Conservation (phyloP, 2,329 filamentous ascomycete species). For the Trichoderma harzianum region DNA sequence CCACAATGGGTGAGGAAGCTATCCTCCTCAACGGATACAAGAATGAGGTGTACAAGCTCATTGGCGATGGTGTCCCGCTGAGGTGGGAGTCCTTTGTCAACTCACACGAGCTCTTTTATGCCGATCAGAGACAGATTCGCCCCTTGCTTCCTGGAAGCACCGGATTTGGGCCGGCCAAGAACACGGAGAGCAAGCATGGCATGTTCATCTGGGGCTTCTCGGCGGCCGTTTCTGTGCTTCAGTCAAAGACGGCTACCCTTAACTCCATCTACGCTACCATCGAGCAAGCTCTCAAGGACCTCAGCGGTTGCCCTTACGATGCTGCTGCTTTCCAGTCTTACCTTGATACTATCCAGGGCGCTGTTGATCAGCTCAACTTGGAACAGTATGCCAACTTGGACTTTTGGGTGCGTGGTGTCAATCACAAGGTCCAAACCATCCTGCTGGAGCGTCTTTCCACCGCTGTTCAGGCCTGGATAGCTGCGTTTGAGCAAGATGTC, state of each 20-base stretch:
- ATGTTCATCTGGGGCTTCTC: slow-evolving; percentile 96
- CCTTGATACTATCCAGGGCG: slow-evolving; percentile 81
- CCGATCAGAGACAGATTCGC: slow-evolving; percentile 43
- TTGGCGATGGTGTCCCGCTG: slow-evolving; percentile 82
- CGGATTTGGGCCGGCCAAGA: slow-evolving; percentile 47
- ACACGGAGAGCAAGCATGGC: slow-evolving; percentile 85
- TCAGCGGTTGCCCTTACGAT: slow-evolving; percentile 82
- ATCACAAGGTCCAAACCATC: slow-evolving; percentile 76
- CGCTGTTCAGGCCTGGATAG: slow-evolving; percentile 83
- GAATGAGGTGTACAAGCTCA: slow-evolving; percentile 80
- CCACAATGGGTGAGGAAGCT: slow-evolving; percentile 80
- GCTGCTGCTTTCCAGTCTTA: slow-evolving; percentile 73
- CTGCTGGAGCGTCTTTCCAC: slow-evolving; percentile 78
- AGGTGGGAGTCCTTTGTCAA: slow-evolving; percentile 98
- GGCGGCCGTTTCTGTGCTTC: slow-evolving; percentile 78
- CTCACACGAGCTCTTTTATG: slow-evolving; percentile 82
- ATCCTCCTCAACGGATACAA: slow-evolving; percentile 87
- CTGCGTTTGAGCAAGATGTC: slow-evolving; percentile 69
- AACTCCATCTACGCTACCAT: slow-evolving; percentile 74
- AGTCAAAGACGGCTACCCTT: slow-evolving; percentile 79
- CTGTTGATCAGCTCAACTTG: slow-evolving; percentile 93
- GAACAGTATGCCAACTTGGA: slow-evolving; percentile 93
- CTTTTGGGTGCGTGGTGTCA: slow-evolving; percentile 86
- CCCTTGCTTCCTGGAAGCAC: slow-evolving; percentile 39
- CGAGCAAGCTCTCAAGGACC: slow-evolving; percentile 77